Percentiles rank a stretch among this genome's conserved stretches.
These are phyloP conservation scores for Chaetothyriales sp. DNA, from an alignment of 2,329 filamentous ascomycete species.

Conservation along the genomic window DNA sequence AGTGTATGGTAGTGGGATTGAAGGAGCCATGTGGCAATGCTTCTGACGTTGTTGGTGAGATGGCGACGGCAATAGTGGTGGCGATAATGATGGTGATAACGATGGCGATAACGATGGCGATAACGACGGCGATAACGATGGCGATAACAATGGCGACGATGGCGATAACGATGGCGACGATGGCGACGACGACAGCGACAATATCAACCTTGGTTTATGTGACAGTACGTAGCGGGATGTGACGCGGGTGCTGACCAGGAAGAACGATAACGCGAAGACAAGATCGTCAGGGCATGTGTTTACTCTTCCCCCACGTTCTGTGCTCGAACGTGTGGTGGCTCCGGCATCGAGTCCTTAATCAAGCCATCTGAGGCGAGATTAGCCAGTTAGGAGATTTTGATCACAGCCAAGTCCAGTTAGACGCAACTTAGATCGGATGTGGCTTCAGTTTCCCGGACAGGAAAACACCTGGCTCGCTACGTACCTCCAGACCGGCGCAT, in stretches of 20 bases:
- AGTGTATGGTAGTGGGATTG: slow-evolving; percentile 49
- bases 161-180: too few species aligned
- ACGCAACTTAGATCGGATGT: background rate
- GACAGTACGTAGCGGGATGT: background rate
- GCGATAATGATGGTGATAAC: too few species aligned
- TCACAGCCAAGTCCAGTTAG: background rate
- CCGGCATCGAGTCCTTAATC: background rate
- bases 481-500: background rate
- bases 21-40: slow-evolving; percentile 1
- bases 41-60: background rate
- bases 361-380: too few species aligned
- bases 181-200: background rate
- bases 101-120: too few species aligned
- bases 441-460: background rate
- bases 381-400: background rate
- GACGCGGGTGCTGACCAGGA: background rate
- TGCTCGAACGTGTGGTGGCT: too few species aligned
- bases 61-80: background rate
- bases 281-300: background rate
- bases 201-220: background rate
- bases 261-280: background rate
- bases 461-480: background rate
- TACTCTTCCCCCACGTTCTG: background rate
- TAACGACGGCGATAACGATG: too few species aligned
- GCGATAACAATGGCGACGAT: too few species aligned